Base-by-base conservation (phyloP, 2,329 filamentous ascomycete genomes). In the Tolypocladium capitatum region DNA sequence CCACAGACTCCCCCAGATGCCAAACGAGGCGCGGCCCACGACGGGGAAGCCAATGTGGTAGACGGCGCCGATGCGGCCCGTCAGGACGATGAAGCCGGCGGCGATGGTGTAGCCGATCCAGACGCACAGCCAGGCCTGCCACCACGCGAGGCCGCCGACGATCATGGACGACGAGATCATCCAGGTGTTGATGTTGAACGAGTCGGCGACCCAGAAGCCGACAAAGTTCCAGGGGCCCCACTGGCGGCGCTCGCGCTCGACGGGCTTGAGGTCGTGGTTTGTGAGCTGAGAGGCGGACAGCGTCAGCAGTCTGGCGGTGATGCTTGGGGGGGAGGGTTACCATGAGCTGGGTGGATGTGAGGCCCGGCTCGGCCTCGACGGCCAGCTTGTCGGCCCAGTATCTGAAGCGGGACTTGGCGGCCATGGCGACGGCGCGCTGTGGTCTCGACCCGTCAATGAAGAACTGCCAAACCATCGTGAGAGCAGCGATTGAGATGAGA, bases 11-110 rank as follows among this genome's bases (percentile, higher is more conserved):
- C 90, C 90, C 85, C 86, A 95, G 48, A 94, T 84, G 14, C 90
- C 90, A 57, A 94, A 95, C 0, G 83, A 87, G 0, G 86, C 74
- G 48, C 90, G 74, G 54, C 75, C 78, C 31, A 84, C 81, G 33
- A 95, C 86, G 1, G 90, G 88, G 62, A 95, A 95, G 1, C 86
- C 84, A 53, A 95, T 86, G 62, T 95, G 88, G 63, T 95, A 95
- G 20, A 77, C 79, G 9, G 89, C 86, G 49, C 89, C 90, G 45
- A 94, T 90, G 44, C 87, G 81, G 53, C 86, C 88, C 6, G 86
- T 94, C 53, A 83, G 52, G 58, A 80, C 84, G 53, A 94, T 75
- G 65, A 95, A 94, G 60, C 68, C 69, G 31, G 74, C 86, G 0
- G 88, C 80, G 53, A 94, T 81, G 35, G 80, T 72, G 61, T 95